These are phyloP conservation scores for Tuber calosporum DNA, from an alignment of 495 filamentous ascomycete genomes.

Conservation along the genomic window DNA sequence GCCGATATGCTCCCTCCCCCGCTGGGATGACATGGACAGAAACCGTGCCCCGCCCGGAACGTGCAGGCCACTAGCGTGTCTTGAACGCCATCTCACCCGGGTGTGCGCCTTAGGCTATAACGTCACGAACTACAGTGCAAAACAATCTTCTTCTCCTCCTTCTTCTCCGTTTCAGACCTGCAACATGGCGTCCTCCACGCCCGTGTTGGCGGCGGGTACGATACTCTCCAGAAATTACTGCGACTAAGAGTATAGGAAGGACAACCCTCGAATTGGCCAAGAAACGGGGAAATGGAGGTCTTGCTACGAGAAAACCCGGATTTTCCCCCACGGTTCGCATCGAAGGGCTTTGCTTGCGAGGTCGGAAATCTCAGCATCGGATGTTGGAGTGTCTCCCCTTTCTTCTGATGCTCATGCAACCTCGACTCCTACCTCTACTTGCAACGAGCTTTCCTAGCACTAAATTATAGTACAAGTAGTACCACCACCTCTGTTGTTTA, in stretches of 20 bases:
- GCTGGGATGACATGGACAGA: slow-evolving; percentile 54
- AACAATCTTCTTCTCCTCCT: slow-evolving; percentile 54
- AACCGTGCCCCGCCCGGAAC: slow-evolving; percentile 49
- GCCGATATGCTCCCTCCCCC: slow-evolving; percentile 49
- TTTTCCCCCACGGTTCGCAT: slow-evolving; percentile 53
- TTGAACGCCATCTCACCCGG: slow-evolving; percentile 49
- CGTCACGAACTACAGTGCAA: slow-evolving; percentile 42
- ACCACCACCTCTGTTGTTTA: neutral
- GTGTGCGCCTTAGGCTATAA: slow-evolving; percentile 53
- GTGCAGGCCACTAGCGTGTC: slow-evolving; percentile 56
- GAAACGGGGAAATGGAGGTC: slow-evolving; percentile 38
- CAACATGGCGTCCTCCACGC: slow-evolving; percentile 56
- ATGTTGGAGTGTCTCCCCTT: slow-evolving; percentile 50
- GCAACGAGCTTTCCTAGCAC: neutral
- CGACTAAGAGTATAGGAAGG: too few species aligned
- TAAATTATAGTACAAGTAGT: too few species aligned
- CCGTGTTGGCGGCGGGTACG: slow-evolving; percentile 49
- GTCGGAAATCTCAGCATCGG: slow-evolving; percentile 51
- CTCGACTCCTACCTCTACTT: neutral
- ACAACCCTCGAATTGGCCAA: slow-evolving; percentile 47
- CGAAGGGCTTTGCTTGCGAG: slow-evolving; percentile 53
- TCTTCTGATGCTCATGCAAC: too few species aligned
- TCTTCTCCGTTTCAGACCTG: slow-evolving; percentile 53
- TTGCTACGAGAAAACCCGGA: slow-evolving; percentile 50
- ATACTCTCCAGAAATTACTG: too few species aligned